Conservation (phyloP, 2,329 filamentous ascomycete species). For the Aspergillus sojae region DNA sequence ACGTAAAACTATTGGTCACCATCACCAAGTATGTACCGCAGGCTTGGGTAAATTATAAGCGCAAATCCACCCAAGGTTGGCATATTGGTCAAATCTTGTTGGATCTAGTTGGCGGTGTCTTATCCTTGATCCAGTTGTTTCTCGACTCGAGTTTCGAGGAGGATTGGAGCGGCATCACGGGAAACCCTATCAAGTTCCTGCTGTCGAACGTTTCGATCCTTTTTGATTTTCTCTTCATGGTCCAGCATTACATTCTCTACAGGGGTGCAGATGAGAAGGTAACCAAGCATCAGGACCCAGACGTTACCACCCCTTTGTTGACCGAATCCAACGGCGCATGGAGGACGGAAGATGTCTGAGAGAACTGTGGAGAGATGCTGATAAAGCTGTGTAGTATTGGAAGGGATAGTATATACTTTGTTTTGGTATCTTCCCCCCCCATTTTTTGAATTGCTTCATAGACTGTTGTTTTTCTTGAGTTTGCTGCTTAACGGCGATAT, state of each 20-base stretch:
- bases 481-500: neutral
- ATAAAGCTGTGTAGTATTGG: neutral
- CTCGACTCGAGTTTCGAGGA: slow-evolving; percentile 82
- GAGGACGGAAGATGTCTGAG: slow-evolving; percentile 13
- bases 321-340: slow-evolving; percentile 18
- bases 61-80: slow-evolving; percentile 86
- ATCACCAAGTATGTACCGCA: slow-evolving; percentile 93
- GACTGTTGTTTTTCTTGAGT: neutral
- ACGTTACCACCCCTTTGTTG: slow-evolving; percentile 34
- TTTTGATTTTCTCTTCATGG: slow-evolving; percentile 84
- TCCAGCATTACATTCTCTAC: slow-evolving; percentile 87
- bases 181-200: slow-evolving; percentile 88
- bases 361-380: neutral
- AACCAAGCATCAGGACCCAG: slow-evolving; percentile 21
- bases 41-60: slow-evolving; percentile 78
- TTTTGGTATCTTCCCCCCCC: neutral
- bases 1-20: slow-evolving; percentile 86
- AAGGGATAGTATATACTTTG: neutral
- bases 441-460: neutral
- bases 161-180: slow-evolving; percentile 88
- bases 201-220: slow-evolving; percentile 82
- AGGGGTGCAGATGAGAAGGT: slow-evolving; percentile 31
- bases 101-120: slow-evolving; percentile 77
- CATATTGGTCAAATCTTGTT: slow-evolving; percentile 81
- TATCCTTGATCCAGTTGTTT: slow-evolving; percentile 78